These are phyloP conservation scores for Candolleomyces efflorescens DNA, from an alignment of 768 basidiomycete species.

Conservation along the genomic window DNA sequence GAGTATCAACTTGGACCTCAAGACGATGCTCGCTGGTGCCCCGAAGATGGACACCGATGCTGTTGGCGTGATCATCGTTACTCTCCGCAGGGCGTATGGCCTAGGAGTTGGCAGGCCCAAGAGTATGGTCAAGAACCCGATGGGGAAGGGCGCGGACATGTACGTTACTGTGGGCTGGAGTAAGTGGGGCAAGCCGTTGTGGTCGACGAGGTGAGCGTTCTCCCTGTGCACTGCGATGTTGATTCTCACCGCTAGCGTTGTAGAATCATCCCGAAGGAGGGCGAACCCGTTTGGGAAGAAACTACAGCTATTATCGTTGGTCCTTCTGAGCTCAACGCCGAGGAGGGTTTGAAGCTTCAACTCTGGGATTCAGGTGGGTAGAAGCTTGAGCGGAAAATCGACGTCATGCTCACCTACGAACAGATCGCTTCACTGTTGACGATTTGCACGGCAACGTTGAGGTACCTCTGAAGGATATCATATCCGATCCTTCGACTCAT, in stretches of 20 bases:
- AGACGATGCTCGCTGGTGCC: conserved; percentile 55
- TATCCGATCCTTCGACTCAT: conserved; percentile 28
- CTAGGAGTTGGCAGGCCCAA: conserved; percentile 38
- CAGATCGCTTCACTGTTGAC: conserved; percentile 40
- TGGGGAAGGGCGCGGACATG: conserved; percentile 35
- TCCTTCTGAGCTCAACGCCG: conserved; percentile 59
- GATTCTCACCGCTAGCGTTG: background rate
- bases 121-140: conserved; percentile 27
- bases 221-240: no score
- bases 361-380: conserved; percentile 66
- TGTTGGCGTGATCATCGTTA: conserved; percentile 61
- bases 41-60: conserved; percentile 64
- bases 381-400: background rate
- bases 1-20: conserved; percentile 65
- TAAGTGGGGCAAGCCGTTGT: conserved; percentile 58
- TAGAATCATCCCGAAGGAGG: conserved; percentile 59
- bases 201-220: conserved; percentile 49
- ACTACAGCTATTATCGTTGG: conserved; percentile 58
- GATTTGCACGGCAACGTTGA: conserved; percentile 49
- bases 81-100: conserved; percentile 55
- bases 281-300: conserved; percentile 69
- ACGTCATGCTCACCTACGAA: background rate
- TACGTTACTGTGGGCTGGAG: conserved; percentile 69
- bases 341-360: conserved; percentile 61
- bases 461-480: conserved; percentile 31